A percentile compares a stretch with the other conserved stretches of the same genome.
Evolutionary conservation across 2,329 filamentous ascomycete genomes (phyloP).

Genomic region (Fusarium sp.): DNA sequence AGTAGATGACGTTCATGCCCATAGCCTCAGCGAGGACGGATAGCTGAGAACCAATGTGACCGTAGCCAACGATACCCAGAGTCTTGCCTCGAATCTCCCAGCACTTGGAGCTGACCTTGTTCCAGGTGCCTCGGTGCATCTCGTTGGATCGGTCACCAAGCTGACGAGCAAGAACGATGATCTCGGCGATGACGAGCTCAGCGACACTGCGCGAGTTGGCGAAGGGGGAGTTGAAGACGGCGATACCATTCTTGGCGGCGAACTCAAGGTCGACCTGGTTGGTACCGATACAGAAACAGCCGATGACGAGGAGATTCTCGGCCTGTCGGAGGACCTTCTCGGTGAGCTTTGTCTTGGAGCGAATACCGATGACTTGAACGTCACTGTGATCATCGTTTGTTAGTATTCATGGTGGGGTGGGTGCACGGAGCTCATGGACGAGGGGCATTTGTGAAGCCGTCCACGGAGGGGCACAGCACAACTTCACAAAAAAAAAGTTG

Average conservation of each 20-base stretch:
- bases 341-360: slow-evolving; percentile 95
- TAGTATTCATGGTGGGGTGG: slow-evolving; percentile 28
- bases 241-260: slow-evolving; percentile 85
- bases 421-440: slow-evolving; percentile 3
- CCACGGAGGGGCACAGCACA: slow-evolving; percentile 29
- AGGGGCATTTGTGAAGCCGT: slow-evolving; percentile 15
- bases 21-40: slow-evolving; percentile 96
- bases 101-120: slow-evolving; percentile 95
- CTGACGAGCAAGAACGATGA: slow-evolving; percentile 91
- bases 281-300: slow-evolving; percentile 99
- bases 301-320: slow-evolving; percentile 93
- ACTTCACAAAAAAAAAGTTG: slow-evolving; percentile 23
- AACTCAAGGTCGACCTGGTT: slow-evolving; percentile 92
- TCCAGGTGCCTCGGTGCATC: slow-evolving; percentile 95
- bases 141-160: slow-evolving; percentile 92
- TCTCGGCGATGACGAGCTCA: slow-evolving; percentile 93
- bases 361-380: slow-evolving; percentile 96
- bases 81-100: slow-evolving; percentile 99
- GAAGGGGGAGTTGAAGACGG: slow-evolving; percentile 99
- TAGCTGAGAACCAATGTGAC: slow-evolving; percentile 95
- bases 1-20: slow-evolving; percentile 98
- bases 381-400: slow-evolving; percentile 63
- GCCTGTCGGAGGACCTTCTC: slow-evolving; percentile 86
- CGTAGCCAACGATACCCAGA: slow-evolving; percentile 94
- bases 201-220: slow-evolving; percentile 97